Evolutionary conservation across 176 grass and related monocot genomes (phyloP), one percentile per base, ranked within the genome.

Genomic region (Paspalum notatum): DNA sequence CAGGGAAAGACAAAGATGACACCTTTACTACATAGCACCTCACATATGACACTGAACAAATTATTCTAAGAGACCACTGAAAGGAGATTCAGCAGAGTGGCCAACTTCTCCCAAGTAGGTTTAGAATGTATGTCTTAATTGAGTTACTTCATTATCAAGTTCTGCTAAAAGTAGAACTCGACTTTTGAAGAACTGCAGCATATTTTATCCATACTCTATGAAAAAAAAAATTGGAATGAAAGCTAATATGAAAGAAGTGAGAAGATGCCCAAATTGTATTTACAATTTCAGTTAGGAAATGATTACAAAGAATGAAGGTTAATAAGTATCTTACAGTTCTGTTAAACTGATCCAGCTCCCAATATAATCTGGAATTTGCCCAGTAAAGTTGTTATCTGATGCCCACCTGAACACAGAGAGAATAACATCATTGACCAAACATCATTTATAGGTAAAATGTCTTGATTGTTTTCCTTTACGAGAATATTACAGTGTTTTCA

Each of bases 341-440:
- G 3, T 49, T 50, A 97, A 58, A 20, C 18, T 75, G 57, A 49
- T 78, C 89, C 76, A 90, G 38, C 52, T 82, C 15, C 89, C 91
- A n/a, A 97, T 84, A 82, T 75, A 94, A 20, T 92, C 83, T 32
- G 91, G 89, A 74, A 97, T 73, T 84, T 69, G 20, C 52, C 91
- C 89, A 38, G 87, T 91, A 61, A 97, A 97, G 46, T 89, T 63
- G 12, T 92, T 92, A 76, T 90, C 91, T 5, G 85, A 88, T 45
- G 68, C 87, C 77, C 62, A 88, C 52, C 94, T 97, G 42, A 43
- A 71, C 47, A 39, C 54, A 72, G 5, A 54, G 5, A 54, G 3
- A 77, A 57, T 0, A 47, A 47, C 21, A 53, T 41, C 26, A 2
- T 49, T 9, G 52, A 71, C 13, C 14, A n/a, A 7, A 48, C 7